Evolutionary conservation across 2,329 filamentous ascomycete genomes (phyloP), one percentile per base, ranked within the genome.

Genomic region (Calonectria honghensis): DNA sequence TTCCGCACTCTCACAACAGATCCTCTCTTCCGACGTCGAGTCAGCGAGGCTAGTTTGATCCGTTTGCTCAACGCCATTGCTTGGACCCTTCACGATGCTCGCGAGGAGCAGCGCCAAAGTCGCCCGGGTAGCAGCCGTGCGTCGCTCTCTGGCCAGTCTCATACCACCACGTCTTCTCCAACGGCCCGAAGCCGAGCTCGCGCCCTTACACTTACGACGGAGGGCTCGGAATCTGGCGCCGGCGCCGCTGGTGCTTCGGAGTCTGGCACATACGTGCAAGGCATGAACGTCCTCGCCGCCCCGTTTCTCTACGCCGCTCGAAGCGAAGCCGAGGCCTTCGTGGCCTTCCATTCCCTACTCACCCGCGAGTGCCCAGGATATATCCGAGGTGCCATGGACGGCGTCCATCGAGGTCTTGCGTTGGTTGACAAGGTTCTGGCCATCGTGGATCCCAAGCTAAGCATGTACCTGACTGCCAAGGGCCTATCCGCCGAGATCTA

Each of bases 241-340:
- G 90, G 90, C 73, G 83, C 85, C 73, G 83, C 85, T 27, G 88
- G 87, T 3, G 88, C 87, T 9, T 86, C 87, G 39, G 93, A 95
- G 79, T 91, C 95, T 14, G 95, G 96, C 39, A 96, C 95, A 51
- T 99, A 99, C 81, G 96, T 99, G 3, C 97, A 99, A 85, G 97
- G 97, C 78, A 98, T 99, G 96, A 99, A 99, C 83, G 97, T 99
- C 51, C 91, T 99, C 20, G 96, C 96, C 13, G 97, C 97, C 0
- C 97, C 97, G 0, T 98, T 99, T 82, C 89, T 99, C 59, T 99
- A 99, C 84, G 96, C 95, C 6, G 96, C 97, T 1, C 93, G 96
- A 73, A 98, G 95, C 84, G 97, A 99, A 86, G 94, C 96, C 9
- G 96, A 99, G 86, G 97, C 97, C 2, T 99, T 98, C 81, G 93